Evolutionary conservation across 2,329 filamentous ascomycete genomes (phyloP).

Genomic region (Sclerotinia borealis): DNA sequence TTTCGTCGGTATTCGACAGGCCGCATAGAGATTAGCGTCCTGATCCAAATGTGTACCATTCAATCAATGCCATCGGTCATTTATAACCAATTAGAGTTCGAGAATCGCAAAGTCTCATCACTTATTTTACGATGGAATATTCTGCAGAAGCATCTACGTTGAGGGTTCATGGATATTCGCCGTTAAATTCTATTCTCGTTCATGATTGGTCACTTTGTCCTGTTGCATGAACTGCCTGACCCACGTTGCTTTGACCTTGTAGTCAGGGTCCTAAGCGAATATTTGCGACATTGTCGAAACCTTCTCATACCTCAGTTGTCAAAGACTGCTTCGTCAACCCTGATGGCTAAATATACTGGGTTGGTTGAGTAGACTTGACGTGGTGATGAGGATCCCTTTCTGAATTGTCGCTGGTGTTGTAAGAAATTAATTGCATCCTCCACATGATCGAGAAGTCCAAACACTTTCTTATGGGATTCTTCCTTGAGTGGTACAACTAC

Average conservation of each 20-base stretch:
- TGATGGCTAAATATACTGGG: not conserved
- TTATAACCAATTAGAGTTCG: not conserved
- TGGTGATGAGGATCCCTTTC: not conserved
- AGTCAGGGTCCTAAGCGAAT: conserved; percentile 24
- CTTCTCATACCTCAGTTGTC: conserved; percentile 17
- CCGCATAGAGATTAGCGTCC: not conserved
- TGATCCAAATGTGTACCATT: not conserved
- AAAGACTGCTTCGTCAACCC: conserved; percentile 14
- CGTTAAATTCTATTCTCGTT: not conserved
- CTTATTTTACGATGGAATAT: not conserved
- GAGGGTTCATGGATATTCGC: not conserved
- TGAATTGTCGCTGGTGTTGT: not conserved
- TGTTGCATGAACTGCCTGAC: conserved; percentile 21
- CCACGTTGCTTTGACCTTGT: conserved; percentile 13
- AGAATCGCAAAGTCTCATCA: not conserved
- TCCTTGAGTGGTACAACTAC: not conserved
- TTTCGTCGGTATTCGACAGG: not conserved
- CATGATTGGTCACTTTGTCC: not conserved
- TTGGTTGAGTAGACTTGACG: not conserved
- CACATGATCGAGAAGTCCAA: not conserved
- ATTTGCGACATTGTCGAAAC: conserved; percentile 31
- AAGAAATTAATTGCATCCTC: conserved; percentile 5
- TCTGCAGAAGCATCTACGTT: conserved; percentile 5
- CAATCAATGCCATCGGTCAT: not conserved
- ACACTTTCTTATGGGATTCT: not conserved